A percentile compares a stretch with the other conserved stretches of the same genome.
phyloP scores from a whole-genome alignment of 345 rosid genomes.

The Microthlaspi erraticum region DNA sequence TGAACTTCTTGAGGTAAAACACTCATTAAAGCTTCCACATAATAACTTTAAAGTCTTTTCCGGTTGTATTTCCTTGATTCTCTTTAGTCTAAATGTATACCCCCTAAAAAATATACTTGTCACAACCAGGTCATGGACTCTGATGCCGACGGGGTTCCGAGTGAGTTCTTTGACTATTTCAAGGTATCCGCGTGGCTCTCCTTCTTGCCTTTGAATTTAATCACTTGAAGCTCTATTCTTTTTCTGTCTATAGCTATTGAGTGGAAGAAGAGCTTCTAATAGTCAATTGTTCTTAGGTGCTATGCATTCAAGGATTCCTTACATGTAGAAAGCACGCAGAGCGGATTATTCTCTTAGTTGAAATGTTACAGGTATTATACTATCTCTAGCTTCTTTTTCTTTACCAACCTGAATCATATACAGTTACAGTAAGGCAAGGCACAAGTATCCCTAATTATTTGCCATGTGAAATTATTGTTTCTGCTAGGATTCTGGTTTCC shows the following conservation, averaged over 20 bases:
- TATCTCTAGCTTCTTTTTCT: constrained; percentile 16
- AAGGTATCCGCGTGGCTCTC: constrained; percentile 59
- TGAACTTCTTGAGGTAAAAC: constrained; percentile 92
- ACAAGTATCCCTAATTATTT: neutral
- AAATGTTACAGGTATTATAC: constrained; percentile 92
- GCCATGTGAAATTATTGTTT: constrained; percentile 22
- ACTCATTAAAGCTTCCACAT: too few relatives aligned
- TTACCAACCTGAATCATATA: neutral
- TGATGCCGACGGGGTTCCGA: constrained; percentile 99
- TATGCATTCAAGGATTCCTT: constrained; percentile 98
- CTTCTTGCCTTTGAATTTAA: constrained; percentile 6
- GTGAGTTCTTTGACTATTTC: constrained; percentile 99
- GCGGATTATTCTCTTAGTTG: constrained; percentile 92
- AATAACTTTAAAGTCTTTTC: neutral
- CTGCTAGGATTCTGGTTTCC: constrained; percentile 93
- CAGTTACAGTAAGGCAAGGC: constrained; percentile 5
- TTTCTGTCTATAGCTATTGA: neutral
- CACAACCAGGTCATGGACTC: constrained; percentile 93
- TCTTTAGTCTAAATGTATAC: neutral
- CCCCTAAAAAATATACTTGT: neutral
- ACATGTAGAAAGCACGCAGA: constrained; percentile 98
- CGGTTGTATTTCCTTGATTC: constrained; percentile 23
- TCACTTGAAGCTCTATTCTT: neutral
- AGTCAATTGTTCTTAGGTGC: constrained; percentile 59
- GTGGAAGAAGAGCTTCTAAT: neutral